phyloP scores from a whole-genome alignment of 1,284 basidiomycete genomes.

The Cutaneotrichosporon cutaneum region DNA sequence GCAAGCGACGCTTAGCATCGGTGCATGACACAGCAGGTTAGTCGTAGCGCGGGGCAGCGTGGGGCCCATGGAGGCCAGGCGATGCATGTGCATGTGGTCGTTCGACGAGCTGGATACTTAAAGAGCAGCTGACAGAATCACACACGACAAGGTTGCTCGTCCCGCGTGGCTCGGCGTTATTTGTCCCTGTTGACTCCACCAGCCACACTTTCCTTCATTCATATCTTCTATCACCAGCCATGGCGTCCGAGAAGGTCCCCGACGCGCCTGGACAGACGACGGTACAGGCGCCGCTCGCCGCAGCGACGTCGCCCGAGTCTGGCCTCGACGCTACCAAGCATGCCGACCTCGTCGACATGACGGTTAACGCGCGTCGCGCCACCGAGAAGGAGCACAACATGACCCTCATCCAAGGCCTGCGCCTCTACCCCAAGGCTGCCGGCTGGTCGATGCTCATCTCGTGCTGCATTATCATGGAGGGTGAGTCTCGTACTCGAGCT shows the following conservation, averaged over 20 bases:
- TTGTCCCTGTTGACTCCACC: background rate
- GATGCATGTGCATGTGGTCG: background rate
- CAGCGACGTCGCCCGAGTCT: background rate
- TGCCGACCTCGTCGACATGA: conserved; percentile 13
- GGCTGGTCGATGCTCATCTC: conserved; percentile 54
- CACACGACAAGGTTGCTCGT: background rate
- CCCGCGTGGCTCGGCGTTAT: background rate
- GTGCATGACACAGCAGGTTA: background rate
- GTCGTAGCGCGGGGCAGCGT: background rate
- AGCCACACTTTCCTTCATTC: background rate
- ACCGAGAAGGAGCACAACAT: conserved; percentile 51
- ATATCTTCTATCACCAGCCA: background rate
- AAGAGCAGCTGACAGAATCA: background rate
- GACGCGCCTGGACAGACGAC: too few species aligned
- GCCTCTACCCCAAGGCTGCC: conserved; percentile 55
- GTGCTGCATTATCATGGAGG: conserved; percentile 56
- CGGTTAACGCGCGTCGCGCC: conserved; percentile 15
- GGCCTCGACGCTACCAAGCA: background rate
- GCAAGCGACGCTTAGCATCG: background rate
- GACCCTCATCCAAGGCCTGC: conserved; percentile 46
- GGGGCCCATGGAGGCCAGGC: background rate
- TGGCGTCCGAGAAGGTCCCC: background rate
- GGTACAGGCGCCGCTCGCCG: too few species aligned
- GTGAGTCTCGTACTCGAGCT: conserved; percentile 14
- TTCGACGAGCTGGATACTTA: background rate